A percentile compares a stretch with the other conserved stretches of the same genome.
Evolutionary conservation across 148 eudicot genomes (phyloP).

Genomic region (Gaultheria prostrata): DNA sequence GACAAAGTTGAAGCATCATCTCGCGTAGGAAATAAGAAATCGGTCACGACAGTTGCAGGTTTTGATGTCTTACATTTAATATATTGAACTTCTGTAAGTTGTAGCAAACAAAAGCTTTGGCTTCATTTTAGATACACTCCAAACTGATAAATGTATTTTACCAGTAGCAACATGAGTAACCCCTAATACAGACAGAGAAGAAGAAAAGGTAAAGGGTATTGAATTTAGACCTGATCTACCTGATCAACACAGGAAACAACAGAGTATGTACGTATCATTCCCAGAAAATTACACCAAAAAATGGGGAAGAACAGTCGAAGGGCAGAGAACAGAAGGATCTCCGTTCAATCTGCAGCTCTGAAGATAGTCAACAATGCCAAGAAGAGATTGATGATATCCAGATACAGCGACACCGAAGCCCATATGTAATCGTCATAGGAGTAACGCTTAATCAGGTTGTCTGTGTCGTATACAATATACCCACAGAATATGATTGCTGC

Average conservation of each 20-base stretch:
- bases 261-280: too few relatives aligned
- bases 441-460: conserved; percentile 65
- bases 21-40: neutral
- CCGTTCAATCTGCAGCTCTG: conserved; percentile 46
- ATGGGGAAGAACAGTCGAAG: neutral
- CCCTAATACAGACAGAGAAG: too few relatives aligned
- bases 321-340: neutral
- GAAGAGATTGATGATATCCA: conserved; percentile 73
- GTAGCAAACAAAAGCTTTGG: neutral
- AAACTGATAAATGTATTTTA: too few relatives aligned
- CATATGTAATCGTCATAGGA: conserved; percentile 67
- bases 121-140: neutral
- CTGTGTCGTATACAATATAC: conserved; percentile 67
- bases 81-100: neutral
- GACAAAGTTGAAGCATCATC: neutral
- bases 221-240: too few relatives aligned
- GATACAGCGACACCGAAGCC: conserved; percentile 60
- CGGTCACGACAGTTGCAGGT: neutral
- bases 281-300: neutral
- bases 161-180: too few relatives aligned
- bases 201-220: too few relatives aligned
- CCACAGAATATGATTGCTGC: conserved; percentile 60
- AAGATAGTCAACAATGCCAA: conserved; percentile 43
- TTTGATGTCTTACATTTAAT: neutral
- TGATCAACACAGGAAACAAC: too few relatives aligned